These are phyloP conservation scores for Orbilia quercus DNA, from an alignment of 2,329 filamentous ascomycete genomes.

Conservation along the genomic window DNA sequence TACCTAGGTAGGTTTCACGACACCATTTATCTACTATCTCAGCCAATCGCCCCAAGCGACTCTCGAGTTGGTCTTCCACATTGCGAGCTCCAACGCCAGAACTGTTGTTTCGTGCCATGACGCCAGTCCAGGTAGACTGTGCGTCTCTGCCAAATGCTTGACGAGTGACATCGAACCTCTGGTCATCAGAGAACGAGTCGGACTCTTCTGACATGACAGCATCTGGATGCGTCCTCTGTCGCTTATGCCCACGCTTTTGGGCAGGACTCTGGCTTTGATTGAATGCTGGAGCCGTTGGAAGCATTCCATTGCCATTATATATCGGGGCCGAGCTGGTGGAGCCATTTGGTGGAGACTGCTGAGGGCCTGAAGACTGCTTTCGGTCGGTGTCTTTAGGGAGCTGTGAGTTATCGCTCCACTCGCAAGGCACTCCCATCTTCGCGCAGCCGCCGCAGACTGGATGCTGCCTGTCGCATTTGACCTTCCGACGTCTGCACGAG, in stretches of 20 bases:
- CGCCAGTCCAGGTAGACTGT: constrained; percentile 36
- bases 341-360: constrained; percentile 34
- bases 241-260: constrained; percentile 53
- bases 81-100: constrained; percentile 15
- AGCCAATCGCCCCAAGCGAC: constrained; percentile 57
- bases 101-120: constrained; percentile 28
- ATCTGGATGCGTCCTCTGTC: constrained; percentile 54
- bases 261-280: constrained; percentile 29
- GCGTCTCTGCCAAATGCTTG: constrained; percentile 50
- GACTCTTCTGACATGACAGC: constrained; percentile 53
- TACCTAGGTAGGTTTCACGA: constrained; percentile 57
- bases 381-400: constrained; percentile 46
- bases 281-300: constrained; percentile 38
- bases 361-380: constrained; percentile 31
- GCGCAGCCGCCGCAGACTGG: constrained; percentile 59
- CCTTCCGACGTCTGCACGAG: constrained; percentile 59
- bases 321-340: constrained; percentile 8
- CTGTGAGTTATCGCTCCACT: constrained; percentile 58
- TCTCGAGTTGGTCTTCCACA: constrained; percentile 57
- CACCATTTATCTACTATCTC: constrained; percentile 60
- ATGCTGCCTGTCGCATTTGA: constrained; percentile 60
- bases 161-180: constrained; percentile 49
- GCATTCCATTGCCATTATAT: constrained; percentile 39
- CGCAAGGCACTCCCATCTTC: constrained; percentile 58
- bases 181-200: constrained; percentile 56